A percentile compares a stretch with the other conserved stretches of the same genome.
phyloP scores from a whole-genome alignment of 257 asterid species.

The Rubia yunnanensis region DNA sequence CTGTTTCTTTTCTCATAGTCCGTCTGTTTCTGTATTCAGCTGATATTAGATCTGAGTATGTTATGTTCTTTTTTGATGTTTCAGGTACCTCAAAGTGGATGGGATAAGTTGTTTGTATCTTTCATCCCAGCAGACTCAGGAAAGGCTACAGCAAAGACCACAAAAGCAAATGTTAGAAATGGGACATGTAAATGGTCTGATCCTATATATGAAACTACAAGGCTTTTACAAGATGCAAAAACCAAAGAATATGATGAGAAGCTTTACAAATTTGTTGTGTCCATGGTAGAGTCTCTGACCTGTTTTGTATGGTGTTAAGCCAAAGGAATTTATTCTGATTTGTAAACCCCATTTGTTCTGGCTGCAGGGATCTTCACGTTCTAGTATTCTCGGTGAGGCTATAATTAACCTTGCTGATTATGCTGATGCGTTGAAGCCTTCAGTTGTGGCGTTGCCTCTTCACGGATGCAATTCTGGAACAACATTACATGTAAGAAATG shows the following conservation, averaged over 20 bases:
- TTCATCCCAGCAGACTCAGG: conserved; percentile 74
- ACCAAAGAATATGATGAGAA: conserved; percentile 83
- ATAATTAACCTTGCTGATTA: conserved; percentile 83
- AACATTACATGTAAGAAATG: conserved; percentile 62
- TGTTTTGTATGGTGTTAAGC: background rate
- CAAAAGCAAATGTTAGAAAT: conserved; percentile 86
- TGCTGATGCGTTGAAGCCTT: conserved; percentile 81
- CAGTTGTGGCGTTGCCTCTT: conserved; percentile 64
- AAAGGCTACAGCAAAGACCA: conserved; percentile 79
- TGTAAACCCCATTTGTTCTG: conserved; percentile 15
- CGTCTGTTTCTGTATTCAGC: background rate
- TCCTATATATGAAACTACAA: conserved; percentile 93
- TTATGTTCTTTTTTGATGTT: conserved; percentile 13
- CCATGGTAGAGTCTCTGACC: conserved; percentile 59
- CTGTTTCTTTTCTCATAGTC: background rate
- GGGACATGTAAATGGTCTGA: conserved; percentile 98
- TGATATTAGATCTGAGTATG: background rate
- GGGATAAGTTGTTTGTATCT: conserved; percentile 94
- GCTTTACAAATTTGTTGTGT: conserved; percentile 82
- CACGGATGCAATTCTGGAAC: conserved; percentile 79
- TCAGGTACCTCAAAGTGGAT: conserved; percentile 92
- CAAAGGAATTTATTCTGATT: background rate
- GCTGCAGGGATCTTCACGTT: conserved; percentile 90
- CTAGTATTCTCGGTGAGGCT: conserved; percentile 90
- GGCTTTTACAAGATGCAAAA: conserved; percentile 88